These are phyloP conservation scores for Talaromyces wortmannii DNA, from an alignment of 495 filamentous ascomycete genomes.

Conservation along the genomic window DNA sequence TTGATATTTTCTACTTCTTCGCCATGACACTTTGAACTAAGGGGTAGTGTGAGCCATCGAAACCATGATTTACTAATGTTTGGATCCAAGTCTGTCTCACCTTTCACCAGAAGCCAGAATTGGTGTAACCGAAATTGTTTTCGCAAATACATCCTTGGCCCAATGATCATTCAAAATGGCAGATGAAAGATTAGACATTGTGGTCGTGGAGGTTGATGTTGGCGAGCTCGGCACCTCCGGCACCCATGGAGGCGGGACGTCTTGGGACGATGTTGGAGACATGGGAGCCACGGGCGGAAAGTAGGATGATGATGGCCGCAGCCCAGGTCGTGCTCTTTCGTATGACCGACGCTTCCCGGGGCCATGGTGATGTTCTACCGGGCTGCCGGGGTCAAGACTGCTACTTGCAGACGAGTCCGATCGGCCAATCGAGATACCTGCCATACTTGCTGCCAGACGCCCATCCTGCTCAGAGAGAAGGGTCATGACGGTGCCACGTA, in stretches of 20 bases:
- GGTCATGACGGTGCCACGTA: slow-evolving; percentile 25
- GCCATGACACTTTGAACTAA: slow-evolving; percentile 43
- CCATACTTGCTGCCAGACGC: slow-evolving; percentile 25
- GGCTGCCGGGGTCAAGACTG: slow-evolving; percentile 21
- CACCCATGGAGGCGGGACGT: slow-evolving; percentile 25
- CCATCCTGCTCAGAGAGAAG: slow-evolving; percentile 32
- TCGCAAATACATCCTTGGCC: slow-evolving; percentile 42
- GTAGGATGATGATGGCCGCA: slow-evolving; percentile 28
- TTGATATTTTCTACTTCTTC: slow-evolving; percentile 30
- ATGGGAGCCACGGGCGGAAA: slow-evolving; percentile 14
- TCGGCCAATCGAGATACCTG: slow-evolving; percentile 26
- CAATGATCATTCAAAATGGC: slow-evolving; percentile 38
- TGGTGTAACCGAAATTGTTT: slow-evolving; percentile 25
- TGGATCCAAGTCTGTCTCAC: slow-evolving; percentile 24
- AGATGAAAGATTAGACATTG: slow-evolving; percentile 21
- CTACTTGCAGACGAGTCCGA: slow-evolving; percentile 20
- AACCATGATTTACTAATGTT: background rate
- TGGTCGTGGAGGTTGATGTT: slow-evolving; percentile 28
- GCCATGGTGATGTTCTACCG: slow-evolving; percentile 19
- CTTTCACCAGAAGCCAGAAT: slow-evolving; percentile 29
- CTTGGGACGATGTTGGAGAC: slow-evolving; percentile 13
- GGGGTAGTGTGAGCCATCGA: slow-evolving; percentile 13
- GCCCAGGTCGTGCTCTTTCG: slow-evolving; percentile 25
- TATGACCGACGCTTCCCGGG: slow-evolving; percentile 29
- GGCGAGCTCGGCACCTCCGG: slow-evolving; percentile 37